phyloP scores from a whole-genome alignment of 306 rosid species.

The Rosa rugosa region DNA sequence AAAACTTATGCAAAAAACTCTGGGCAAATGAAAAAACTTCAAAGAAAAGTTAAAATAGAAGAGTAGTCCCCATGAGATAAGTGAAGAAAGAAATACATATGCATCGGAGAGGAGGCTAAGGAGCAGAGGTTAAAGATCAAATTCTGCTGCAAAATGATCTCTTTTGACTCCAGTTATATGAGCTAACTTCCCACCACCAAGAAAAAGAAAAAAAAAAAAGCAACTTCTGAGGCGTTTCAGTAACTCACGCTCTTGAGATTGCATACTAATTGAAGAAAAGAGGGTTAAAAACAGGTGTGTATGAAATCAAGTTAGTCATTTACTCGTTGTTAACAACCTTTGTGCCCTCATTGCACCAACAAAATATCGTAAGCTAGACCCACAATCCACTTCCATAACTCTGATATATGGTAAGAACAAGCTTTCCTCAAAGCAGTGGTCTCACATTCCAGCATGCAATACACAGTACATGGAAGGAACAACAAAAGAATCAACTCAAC shows the following conservation, averaged over 20 bases:
- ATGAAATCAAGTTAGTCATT: slow-evolving; percentile 1
- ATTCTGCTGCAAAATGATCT: background rate
- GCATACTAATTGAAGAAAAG: background rate
- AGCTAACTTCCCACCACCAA: background rate
- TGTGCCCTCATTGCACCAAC: background rate
- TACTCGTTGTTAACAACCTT: background rate
- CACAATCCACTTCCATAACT: background rate
- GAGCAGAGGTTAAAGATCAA: background rate
- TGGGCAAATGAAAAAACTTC: background rate
- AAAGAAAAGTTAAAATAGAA: background rate
- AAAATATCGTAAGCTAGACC: background rate
- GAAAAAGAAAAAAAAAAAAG: background rate
- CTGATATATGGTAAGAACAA: background rate
- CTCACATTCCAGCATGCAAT: background rate
- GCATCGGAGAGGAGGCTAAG: background rate
- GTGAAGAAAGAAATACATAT: slow-evolving; percentile 1
- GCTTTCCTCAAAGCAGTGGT: too few relatives aligned
- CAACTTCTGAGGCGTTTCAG: background rate
- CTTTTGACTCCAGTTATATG: background rate
- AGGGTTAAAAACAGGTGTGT: background rate
- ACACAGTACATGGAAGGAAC: background rate
- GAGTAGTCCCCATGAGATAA: background rate
- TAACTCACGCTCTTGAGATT: background rate
- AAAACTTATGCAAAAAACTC: background rate
- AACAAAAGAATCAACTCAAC: background rate